Conservation (phyloP, 768 basidiomycete species). For the Suillus luteus region DNA sequence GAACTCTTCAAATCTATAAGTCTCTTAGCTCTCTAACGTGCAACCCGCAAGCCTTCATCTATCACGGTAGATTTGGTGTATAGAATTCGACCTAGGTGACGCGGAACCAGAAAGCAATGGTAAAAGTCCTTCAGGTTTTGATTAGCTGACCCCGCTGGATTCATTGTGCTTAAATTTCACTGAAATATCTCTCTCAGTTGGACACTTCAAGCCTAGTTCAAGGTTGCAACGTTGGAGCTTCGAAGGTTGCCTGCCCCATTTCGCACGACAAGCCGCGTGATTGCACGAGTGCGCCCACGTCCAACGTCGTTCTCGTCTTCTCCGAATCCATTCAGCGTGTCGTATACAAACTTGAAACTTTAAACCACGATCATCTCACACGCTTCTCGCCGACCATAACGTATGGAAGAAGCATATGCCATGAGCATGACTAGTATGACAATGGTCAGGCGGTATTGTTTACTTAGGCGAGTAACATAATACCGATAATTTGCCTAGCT, state of each 20-base stretch:
- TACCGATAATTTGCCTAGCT: constrained; percentile 12
- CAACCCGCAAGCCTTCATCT: not conserved
- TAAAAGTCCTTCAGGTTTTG: not conserved
- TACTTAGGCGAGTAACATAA: not conserved
- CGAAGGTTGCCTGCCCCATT: not conserved
- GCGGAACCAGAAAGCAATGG: not conserved
- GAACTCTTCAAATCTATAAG: not conserved
- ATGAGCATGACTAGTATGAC: constrained; percentile 3
- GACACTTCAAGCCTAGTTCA: no score
- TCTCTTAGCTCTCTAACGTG: not conserved
- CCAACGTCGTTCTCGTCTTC: not conserved
- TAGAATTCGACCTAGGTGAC: not conserved
- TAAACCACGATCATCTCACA: not conserved
- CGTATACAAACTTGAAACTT: not conserved
- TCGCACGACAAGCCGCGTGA: not conserved
- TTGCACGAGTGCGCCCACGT: not conserved
- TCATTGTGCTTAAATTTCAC: not conserved
- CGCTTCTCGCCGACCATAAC: not conserved
- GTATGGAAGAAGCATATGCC: not conserved
- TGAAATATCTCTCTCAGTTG: not conserved
- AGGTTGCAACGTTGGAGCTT: not conserved
- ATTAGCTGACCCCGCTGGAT: not conserved
- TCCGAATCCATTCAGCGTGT: not conserved
- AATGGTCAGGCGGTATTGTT: constrained; percentile 19
- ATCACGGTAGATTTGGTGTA: not conserved